These are phyloP conservation scores for Apophysomyces ossiformis DNA, from an alignment of 371 early-diverging fungal genomes.

Conservation along the genomic window DNA sequence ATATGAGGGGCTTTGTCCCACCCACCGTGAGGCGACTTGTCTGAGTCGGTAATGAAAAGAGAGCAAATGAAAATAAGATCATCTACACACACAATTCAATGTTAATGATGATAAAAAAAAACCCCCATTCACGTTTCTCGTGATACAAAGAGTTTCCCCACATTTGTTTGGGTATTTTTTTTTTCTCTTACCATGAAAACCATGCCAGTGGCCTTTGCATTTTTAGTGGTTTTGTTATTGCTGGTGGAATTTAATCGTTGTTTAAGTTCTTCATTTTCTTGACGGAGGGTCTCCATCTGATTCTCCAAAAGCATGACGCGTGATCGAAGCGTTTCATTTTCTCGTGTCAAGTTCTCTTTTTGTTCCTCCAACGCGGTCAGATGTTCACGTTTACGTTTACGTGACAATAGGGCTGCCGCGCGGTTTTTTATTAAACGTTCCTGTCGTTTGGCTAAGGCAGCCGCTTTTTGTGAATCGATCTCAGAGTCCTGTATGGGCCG, in stretches of 20 bases:
- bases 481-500: neutral
- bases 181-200: conserved; percentile 16
- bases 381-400: conserved; percentile 89
- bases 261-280: conserved; percentile 37
- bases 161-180: neutral
- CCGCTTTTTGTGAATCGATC: conserved; percentile 22
- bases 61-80: conserved; percentile 16
- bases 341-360: conserved; percentile 58
- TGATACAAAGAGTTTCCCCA: neutral
- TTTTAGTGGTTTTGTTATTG: neutral
- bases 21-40: neutral
- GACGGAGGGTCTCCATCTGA: conserved; percentile 34
- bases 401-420: conserved; percentile 86
- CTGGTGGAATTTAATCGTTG: conserved; percentile 6
- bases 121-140: neutral
- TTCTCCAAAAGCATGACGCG: conserved; percentile 64
- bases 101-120: neutral
- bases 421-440: conserved; percentile 90
- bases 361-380: conserved; percentile 72
- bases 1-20: conserved; percentile 6
- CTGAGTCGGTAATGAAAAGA: conserved; percentile 6
- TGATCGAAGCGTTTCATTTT: conserved; percentile 60
- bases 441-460: conserved; percentile 68
- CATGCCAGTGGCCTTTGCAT: conserved; percentile 12
- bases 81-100: conserved; percentile 10